These are phyloP conservation scores for Starmerella gropengiesseri DNA, from an alignment of 805 yeast genomes.

Conservation along the genomic window DNA sequence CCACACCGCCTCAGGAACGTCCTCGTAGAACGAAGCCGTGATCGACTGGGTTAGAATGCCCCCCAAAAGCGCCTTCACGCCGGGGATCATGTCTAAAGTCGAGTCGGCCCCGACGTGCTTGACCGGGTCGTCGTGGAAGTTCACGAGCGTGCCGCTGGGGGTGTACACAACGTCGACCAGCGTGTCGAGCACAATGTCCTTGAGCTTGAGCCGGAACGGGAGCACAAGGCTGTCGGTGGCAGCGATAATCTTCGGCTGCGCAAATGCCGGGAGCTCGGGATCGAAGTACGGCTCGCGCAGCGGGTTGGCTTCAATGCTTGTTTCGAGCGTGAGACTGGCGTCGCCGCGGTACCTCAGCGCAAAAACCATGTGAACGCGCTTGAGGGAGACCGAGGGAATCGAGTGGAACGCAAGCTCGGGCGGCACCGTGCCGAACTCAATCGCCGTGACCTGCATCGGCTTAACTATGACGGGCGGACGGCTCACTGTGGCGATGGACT, in stretches of 20 bases:
- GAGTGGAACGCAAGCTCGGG: slow-evolving; percentile 68
- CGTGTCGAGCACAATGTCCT: slow-evolving; percentile 25
- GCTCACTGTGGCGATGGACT: slow-evolving; percentile 27
- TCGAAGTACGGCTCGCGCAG: slow-evolving; percentile 33
- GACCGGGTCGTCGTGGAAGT: slow-evolving; percentile 28
- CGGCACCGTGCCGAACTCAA: slow-evolving; percentile 62
- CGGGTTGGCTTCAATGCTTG: slow-evolving; percentile 69
- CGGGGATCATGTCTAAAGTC: slow-evolving; percentile 28
- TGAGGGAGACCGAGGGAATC: slow-evolving; percentile 38
- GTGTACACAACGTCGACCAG: slow-evolving; percentile 28
- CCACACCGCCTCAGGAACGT: slow-evolving; percentile 29
- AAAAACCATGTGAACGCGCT: slow-evolving; percentile 52
- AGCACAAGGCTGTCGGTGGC: slow-evolving; percentile 24
- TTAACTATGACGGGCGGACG: slow-evolving; percentile 29
- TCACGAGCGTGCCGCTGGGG: slow-evolving; percentile 26
- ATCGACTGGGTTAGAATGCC: slow-evolving; percentile 23
- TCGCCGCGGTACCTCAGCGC: slow-evolving; percentile 65
- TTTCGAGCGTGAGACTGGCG: slow-evolving; percentile 56
- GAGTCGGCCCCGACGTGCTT: slow-evolving; percentile 25
- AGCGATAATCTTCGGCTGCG: slow-evolving; percentile 23
- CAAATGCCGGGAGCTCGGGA: slow-evolving; percentile 25
- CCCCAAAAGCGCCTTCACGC: slow-evolving; percentile 24
- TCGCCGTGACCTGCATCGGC: slow-evolving; percentile 50
- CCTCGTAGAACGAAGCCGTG: slow-evolving; percentile 27
- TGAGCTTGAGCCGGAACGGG: slow-evolving; percentile 26